phyloP scores from a whole-genome alignment of 305 asterid species.

The Fraxinus paxiana region DNA sequence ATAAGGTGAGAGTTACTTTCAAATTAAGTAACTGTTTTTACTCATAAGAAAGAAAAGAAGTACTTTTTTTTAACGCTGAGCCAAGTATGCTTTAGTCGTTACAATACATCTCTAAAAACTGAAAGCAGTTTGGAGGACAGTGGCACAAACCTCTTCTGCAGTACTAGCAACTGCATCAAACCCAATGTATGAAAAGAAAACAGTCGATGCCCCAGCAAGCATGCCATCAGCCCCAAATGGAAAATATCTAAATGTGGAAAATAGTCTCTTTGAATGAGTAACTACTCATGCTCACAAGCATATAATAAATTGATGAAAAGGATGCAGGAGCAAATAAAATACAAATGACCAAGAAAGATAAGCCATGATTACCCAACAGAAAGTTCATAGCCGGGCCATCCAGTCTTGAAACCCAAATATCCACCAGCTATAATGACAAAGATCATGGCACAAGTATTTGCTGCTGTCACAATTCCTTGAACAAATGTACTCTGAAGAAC shows the following conservation, averaged over 20 bases:
- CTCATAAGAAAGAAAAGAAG: neutral
- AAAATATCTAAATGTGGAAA: conserved; percentile 48
- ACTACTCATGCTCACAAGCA: conserved; percentile 1
- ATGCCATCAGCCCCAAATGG: conserved; percentile 89
- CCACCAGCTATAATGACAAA: conserved; percentile 90
- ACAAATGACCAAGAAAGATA: conserved; percentile 13
- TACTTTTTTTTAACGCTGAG: neutral
- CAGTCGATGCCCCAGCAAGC: conserved; percentile 97
- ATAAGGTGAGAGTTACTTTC: neutral
- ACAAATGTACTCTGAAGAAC: conserved; percentile 70
- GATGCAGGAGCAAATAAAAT: neutral
- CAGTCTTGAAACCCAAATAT: conserved; percentile 80
- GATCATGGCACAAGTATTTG: conserved; percentile 79
- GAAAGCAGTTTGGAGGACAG: neutral
- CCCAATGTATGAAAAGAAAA: conserved; percentile 84
- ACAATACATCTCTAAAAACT: neutral
- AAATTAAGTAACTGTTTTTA: neutral
- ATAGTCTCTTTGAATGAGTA: neutral
- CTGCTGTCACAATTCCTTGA: conserved; percentile 78
- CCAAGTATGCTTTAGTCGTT: neutral
- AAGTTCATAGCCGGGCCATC: conserved; percentile 93
- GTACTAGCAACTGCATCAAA: conserved; percentile 95
- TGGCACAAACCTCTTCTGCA: conserved; percentile 74
- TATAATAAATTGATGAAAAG: conserved; percentile 4
- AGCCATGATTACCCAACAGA: conserved; percentile 62